A percentile compares a stretch with the other conserved stretches of the same genome.
These are phyloP conservation scores for Nyssa sinensis DNA, from an alignment of 148 eudicot genomes.

Conservation along the genomic window DNA sequence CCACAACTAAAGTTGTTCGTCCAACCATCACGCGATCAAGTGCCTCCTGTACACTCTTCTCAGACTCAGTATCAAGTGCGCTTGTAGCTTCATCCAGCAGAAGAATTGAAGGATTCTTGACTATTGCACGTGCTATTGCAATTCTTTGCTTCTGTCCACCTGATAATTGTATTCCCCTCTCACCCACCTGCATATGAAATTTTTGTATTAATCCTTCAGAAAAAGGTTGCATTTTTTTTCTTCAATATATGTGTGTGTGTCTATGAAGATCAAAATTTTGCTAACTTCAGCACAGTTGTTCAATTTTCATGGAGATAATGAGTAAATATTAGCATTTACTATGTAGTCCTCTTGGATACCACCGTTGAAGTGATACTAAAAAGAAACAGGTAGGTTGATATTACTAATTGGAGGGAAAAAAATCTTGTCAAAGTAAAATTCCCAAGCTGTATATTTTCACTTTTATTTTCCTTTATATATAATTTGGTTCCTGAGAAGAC, in stretches of 20 bases:
- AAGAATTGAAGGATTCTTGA: slow-evolving; percentile 84
- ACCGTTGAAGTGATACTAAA: background rate
- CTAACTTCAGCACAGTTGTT: too few relatives aligned
- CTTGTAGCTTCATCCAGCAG: slow-evolving; percentile 96
- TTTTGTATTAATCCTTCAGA: background rate
- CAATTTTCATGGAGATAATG: background rate
- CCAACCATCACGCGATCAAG: slow-evolving; percentile 99
- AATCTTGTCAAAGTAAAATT: too few relatives aligned
- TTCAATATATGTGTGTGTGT: too few relatives aligned
- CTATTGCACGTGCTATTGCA: slow-evolving; percentile 92
- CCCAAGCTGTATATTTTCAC: background rate
- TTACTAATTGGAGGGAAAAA: background rate
- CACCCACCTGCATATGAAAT: background rate
- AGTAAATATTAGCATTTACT: background rate
- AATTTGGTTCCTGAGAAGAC: background rate
- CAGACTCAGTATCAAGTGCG: slow-evolving; percentile 95
- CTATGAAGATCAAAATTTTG: too few relatives aligned
- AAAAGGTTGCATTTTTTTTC: too few relatives aligned
- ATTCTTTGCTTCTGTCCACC: slow-evolving; percentile 98
- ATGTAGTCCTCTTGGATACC: background rate
- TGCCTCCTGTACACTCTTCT: slow-evolving; percentile 94
- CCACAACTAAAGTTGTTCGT: slow-evolving; percentile 83
- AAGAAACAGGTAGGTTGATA: background rate
- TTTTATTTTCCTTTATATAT: background rate
- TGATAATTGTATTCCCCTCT: slow-evolving; percentile 16